Conservation (phyloP, 306 rosid genomes). For the Carpinus viminea region DNA sequence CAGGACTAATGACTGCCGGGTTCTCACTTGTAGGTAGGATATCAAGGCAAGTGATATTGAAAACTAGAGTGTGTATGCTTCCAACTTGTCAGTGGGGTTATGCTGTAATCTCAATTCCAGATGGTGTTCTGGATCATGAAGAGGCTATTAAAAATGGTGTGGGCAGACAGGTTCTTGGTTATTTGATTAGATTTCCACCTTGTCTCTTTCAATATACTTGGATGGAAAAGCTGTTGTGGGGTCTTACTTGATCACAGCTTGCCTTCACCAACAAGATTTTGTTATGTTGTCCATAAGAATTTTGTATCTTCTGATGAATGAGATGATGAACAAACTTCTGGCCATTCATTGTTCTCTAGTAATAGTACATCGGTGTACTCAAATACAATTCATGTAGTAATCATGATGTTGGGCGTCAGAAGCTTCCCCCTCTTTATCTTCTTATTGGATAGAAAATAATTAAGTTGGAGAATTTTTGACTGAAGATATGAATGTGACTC, state of each 20-base stretch:
- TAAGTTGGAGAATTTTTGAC: neutral
- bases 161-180: conserved; percentile 84
- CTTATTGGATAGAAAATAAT: neutral
- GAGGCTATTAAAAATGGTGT: conserved; percentile 69
- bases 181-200: conserved; percentile 46
- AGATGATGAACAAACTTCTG: conserved; percentile 4
- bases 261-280: conserved; percentile 6
- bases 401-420: neutral
- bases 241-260: neutral
- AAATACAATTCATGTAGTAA: neutral
- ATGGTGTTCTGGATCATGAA: conserved; percentile 94
- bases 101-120: conserved; percentile 88
- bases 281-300: neutral
- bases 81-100: conserved; percentile 97
- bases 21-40: conserved; percentile 71
- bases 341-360: neutral
- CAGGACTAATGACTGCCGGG: conserved; percentile 75
- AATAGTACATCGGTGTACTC: neutral
- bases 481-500: neutral
- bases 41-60: conserved; percentile 76
- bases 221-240: neutral
- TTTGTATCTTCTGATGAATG: neutral
- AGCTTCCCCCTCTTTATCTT: neutral
- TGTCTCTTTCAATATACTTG: neutral
- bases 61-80: conserved; percentile 53